phyloP scores from a whole-genome alignment of 345 rosid species.

The Pseudoturritis turrita region DNA sequence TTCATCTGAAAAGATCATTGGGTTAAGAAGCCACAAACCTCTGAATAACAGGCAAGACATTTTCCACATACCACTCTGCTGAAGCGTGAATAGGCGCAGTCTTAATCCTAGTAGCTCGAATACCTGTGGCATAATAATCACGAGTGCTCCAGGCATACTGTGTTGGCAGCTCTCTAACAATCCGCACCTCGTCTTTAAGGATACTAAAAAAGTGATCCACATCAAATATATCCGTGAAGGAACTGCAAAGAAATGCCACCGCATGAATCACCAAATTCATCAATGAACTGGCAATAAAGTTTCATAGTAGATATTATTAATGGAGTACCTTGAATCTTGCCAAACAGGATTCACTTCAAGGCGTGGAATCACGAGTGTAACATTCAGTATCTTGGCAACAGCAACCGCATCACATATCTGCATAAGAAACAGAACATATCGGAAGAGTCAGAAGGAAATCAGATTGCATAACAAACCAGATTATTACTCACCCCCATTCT shows the following conservation, averaged over 20 bases:
- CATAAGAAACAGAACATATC: background rate
- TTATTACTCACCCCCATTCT: constrained; percentile 78
- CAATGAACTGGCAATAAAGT: background rate
- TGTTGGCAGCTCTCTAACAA: constrained; percentile 66
- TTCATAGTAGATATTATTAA: constrained; percentile 7
- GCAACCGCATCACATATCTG: constrained; percentile 99
- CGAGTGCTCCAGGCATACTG: constrained; percentile 84
- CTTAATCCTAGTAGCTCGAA: constrained; percentile 86
- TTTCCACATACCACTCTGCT: constrained; percentile 80
- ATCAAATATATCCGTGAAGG: constrained; percentile 79
- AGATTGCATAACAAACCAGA: no score
- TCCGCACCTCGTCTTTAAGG: constrained; percentile 51
- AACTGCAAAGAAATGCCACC: constrained; percentile 43
- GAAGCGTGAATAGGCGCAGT: constrained; percentile 90
- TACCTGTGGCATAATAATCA: constrained; percentile 91
- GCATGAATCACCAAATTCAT: constrained; percentile 1
- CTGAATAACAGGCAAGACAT: constrained; percentile 75
- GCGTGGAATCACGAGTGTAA: constrained; percentile 84
- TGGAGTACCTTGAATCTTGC: constrained; percentile 85
- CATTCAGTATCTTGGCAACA: constrained; percentile 84
- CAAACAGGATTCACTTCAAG: constrained; percentile 97
- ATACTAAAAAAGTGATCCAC: constrained; percentile 71
- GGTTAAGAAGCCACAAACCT: constrained; percentile 48
- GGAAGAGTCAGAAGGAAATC: background rate
- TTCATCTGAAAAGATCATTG: background rate